These are phyloP conservation scores for Aphanomyces stellatus DNA, from an alignment of 352 stramenopile species.

Conservation along the genomic window DNA sequence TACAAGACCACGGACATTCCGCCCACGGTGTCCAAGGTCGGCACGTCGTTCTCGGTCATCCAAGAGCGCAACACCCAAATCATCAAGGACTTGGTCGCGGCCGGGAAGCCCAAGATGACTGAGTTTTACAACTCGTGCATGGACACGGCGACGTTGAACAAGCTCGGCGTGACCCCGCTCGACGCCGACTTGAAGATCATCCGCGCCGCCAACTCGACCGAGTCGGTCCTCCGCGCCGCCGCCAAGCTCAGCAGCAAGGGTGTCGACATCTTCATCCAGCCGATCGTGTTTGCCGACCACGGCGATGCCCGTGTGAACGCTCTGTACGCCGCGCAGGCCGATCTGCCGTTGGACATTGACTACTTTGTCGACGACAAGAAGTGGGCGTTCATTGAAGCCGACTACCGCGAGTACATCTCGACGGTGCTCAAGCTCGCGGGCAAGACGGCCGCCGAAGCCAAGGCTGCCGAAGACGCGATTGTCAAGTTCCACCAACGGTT, in stretches of 20 bases:
- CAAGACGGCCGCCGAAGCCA: too few relatives aligned
- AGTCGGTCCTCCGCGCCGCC: too few relatives aligned
- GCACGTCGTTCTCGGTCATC: too few relatives aligned
- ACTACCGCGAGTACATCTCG: slow-evolving; percentile 33
- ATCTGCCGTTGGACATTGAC: slow-evolving; percentile 32
- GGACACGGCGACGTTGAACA: slow-evolving; percentile 30
- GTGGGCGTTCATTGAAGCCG: slow-evolving; percentile 37
- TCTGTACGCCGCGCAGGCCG: slow-evolving; percentile 37
- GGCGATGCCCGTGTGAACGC: slow-evolving; percentile 31
- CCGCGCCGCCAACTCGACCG: too few relatives aligned
- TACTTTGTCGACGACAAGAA: slow-evolving; percentile 34
- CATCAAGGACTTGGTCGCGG: too few relatives aligned
- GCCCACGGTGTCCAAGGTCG: too few relatives aligned
- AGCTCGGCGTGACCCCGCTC: slow-evolving; percentile 32
- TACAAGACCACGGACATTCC: too few relatives aligned
- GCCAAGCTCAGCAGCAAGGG: slow-evolving; percentile 45
- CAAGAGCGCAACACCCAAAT: too few relatives aligned
- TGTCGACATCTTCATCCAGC: slow-evolving; percentile 44
- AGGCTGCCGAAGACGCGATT: slow-evolving; percentile 27
- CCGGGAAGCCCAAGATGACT: slow-evolving; percentile 40
- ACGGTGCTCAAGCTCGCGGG: not conserved
- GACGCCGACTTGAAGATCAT: slow-evolving; percentile 31
- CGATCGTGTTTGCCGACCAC: slow-evolving; percentile 35
- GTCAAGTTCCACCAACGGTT: slow-evolving; percentile 66
- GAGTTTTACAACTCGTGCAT: slow-evolving; percentile 57